Conservation (phyloP, 164 flowering plant species). For the Nelumbo lutea region DNA sequence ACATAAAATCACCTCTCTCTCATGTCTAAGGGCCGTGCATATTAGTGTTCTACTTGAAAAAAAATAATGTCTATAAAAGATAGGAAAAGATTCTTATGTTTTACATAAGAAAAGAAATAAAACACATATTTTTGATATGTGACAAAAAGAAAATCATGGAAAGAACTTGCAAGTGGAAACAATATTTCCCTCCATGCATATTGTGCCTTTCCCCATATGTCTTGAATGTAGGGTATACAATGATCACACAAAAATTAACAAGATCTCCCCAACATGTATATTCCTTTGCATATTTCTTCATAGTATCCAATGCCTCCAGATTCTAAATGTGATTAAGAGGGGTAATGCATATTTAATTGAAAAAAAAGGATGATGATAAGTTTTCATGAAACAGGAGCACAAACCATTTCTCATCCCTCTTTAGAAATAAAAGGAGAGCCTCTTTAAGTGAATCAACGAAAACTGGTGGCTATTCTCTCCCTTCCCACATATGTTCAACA, state of each 20-base stretch:
- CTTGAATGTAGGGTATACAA: slow-evolving; percentile 50
- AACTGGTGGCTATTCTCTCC: slow-evolving; percentile 53
- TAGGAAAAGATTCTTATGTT: background rate
- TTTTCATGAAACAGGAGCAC: slow-evolving; percentile 4
- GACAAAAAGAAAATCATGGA: background rate
- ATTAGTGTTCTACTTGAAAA: slow-evolving; percentile 58
- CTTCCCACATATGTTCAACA: slow-evolving; percentile 68
- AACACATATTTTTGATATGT: too few species aligned
- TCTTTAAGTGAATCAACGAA: slow-evolving; percentile 74
- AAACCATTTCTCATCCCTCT: slow-evolving; percentile 81
- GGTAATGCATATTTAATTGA: slow-evolving; percentile 9
- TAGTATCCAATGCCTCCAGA: slow-evolving; percentile 85
- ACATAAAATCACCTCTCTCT: slow-evolving; percentile 41
- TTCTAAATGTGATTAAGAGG: slow-evolving; percentile 35
- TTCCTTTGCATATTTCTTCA: slow-evolving; percentile 49
- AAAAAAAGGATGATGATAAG: background rate
- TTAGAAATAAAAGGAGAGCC: slow-evolving; percentile 60
- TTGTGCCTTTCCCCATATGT: slow-evolving; percentile 52
- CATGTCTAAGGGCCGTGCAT: slow-evolving; percentile 70
- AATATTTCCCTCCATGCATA: slow-evolving; percentile 65
- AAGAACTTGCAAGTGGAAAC: slow-evolving; percentile 41
- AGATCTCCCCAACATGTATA: slow-evolving; percentile 77
- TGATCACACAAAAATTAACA: slow-evolving; percentile 48
- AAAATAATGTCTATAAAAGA: background rate
- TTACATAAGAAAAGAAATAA: background rate